phyloP scores from a whole-genome alignment of 352 stramenopile genomes.

The Phytophthora pisi region DNA sequence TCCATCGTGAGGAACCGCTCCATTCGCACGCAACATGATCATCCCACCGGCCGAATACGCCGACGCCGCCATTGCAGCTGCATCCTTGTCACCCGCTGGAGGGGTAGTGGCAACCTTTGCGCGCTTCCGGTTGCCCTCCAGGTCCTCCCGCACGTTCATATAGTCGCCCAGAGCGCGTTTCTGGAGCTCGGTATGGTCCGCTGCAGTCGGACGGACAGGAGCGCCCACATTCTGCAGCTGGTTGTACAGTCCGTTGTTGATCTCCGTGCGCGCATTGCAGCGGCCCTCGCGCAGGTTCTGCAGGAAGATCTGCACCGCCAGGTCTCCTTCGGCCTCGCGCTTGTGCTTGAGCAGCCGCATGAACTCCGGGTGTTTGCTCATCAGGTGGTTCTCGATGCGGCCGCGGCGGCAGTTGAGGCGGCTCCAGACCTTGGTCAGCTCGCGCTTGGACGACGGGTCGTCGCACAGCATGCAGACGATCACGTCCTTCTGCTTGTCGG shows the following conservation, averaged over 20 bases:
- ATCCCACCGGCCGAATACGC: slow-evolving; percentile 33
- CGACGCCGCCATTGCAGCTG: slow-evolving; percentile 9
- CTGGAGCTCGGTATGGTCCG: slow-evolving; percentile 22
- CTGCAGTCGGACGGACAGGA: slow-evolving; percentile 7
- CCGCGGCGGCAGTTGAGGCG: slow-evolving; percentile 75
- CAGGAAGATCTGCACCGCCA: slow-evolving; percentile 80
- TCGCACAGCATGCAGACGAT: slow-evolving; percentile 85
- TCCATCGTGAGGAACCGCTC: slow-evolving; percentile 6
- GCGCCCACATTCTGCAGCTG: slow-evolving; percentile 41
- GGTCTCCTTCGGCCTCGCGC: slow-evolving; percentile 69
- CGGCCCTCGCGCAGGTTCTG: slow-evolving; percentile 73
- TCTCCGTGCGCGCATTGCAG: slow-evolving; percentile 73
- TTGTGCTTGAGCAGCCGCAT: slow-evolving; percentile 83
- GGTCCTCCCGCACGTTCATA: slow-evolving; percentile 23
- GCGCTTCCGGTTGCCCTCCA: slow-evolving; percentile 36
- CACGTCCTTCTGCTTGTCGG: slow-evolving; percentile 48
- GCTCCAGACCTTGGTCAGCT: slow-evolving; percentile 76
- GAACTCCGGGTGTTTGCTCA: slow-evolving; percentile 83
- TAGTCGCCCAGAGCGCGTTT: slow-evolving; percentile 44
- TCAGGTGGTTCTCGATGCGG: slow-evolving; percentile 80
- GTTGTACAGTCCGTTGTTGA: slow-evolving; percentile 64
- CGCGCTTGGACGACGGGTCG: slow-evolving; percentile 57
- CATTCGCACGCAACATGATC: slow-evolving; percentile 21
- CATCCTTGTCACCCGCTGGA: slow-evolving; percentile 11
- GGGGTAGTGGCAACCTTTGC: slow-evolving; percentile 14